Evolutionary conservation across 2,329 filamentous ascomycete species (phyloP), one percentile per base, ranked within the genome.

Genomic region (Paecilomyces sp.): DNA sequence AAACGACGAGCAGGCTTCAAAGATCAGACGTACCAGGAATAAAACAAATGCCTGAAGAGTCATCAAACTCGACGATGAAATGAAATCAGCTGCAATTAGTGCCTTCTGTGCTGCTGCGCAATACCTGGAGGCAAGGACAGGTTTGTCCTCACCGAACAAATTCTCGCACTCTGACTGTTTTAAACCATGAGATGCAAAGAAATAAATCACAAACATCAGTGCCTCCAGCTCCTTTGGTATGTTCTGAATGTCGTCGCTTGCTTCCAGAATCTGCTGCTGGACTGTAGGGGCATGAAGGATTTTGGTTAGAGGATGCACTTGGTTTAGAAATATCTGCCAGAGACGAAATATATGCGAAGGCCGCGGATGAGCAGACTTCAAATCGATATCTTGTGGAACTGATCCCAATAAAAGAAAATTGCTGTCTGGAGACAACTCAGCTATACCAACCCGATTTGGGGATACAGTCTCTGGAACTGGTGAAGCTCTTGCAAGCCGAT

Each of bases 171-270:
- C 85, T 1, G 77, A 72, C 3, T 82, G 78, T 1, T 71, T 74
- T 56, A 89, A 71, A 34, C 85, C 80, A n/a, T 83, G 72, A n/a
- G 82, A 74, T 1, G 84, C 80, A 70, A 87, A 81, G 58, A 80
- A 81, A 68, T 88, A 89, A 47, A 90, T 86, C 4, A 65, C 78
- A 70, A 90, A 90, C 82, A 89, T 85, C 58, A 90, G 76, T 0
- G 84, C 84, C 67, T 89, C 85, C 22, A 88, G 28, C 4, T 65
- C 64, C 15, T 61, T 64, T 12, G 55, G 41, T 25, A 66, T 53
- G 15, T 60, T 59, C 31, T 58, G 33, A 4, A 66, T 33, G 31
- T 68, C 60, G 54, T 64, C 58, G 55, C 63, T 66, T 12, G 67
- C 67, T 24, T 68, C 66, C 8, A 69, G 52, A 28, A 69, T 68